Evolutionary conservation across 306 rosid genomes (phyloP), one percentile per base, ranked within the genome.

Genomic region (Vicia sativa): DNA sequence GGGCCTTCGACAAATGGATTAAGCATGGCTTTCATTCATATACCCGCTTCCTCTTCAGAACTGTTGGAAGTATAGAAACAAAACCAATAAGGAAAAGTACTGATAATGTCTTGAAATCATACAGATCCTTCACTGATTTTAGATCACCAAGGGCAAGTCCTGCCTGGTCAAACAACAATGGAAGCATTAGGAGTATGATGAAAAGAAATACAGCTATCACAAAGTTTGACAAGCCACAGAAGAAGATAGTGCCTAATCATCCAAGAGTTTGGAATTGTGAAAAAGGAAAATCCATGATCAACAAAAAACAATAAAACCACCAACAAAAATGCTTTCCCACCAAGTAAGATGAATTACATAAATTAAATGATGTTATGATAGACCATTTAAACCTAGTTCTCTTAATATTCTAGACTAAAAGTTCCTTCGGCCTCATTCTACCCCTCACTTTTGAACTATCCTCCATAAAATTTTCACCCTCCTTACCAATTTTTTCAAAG

Each of bases 121-220:
- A 93, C 52, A 93, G 85, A 71, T 93, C 98, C 84, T 83, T 93
- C 72, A 93, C 81, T n/a, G 98, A 93, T 73, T 86, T 88, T 35
- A 93, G 90, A 86, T 93, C 98, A 75, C 97, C 98, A 7, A 93
- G 98, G 68, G 98, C 96, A 78, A 88, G 98, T 66, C 98, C 98
- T 60, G 98, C 98, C 98, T 93, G 77, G 64, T 67, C 70, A 74
- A 48, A 74, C 73, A 79, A 62, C 45, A 67, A 78, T 26, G 10
- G 61, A 70, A 26, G 65, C 11, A 29, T 62, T 16, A 64, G 23
- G 65, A 75, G 42, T 29, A 9, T 23, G 63, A 59, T 45, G 15
- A 49, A 62, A 23, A 48, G 45, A 52, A 29, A 46, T 53, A 65
- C 5, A 71, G 55, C 63, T 48, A 56, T 19, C 23, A 65, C 58